phyloP scores from a whole-genome alignment of 169 alveolate species.

The Plasmodium adleri region DNA sequence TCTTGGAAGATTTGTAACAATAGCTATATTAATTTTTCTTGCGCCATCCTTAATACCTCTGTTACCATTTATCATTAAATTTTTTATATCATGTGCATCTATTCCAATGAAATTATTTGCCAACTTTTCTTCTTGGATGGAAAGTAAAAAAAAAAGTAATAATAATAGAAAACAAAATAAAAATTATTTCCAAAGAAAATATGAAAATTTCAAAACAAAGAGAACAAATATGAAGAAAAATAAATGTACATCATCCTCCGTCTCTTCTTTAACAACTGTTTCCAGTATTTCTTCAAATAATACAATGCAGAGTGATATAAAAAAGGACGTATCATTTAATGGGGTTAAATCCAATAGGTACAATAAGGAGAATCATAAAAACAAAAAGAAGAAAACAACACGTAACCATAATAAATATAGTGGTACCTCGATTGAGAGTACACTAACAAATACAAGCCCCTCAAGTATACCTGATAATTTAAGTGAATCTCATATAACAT shows the following conservation, averaged over 20 bases:
- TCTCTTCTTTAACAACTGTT: background rate
- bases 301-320: slow-evolving; percentile 5
- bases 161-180: slow-evolving; percentile 2
- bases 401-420: background rate
- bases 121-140: slow-evolving; percentile 1
- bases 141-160: background rate
- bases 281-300: slow-evolving; percentile 29
- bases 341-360: background rate
- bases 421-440: slow-evolving; percentile 24
- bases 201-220: slow-evolving; percentile 4
- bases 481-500: slow-evolving; percentile 8
- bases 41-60: slow-evolving; percentile 74
- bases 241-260: slow-evolving; percentile 15
- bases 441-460: slow-evolving; percentile 20
- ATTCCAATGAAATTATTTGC: slow-evolving; percentile 12
- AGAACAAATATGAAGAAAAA: slow-evolving; percentile 13
- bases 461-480: slow-evolving; percentile 10
- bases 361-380: background rate
- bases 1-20: slow-evolving; percentile 30
- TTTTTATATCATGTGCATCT: slow-evolving; percentile 22
- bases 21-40: slow-evolving; percentile 44
- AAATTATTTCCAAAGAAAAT: background rate
- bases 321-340: background rate
- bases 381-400: slow-evolving; percentile 13
- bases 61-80: slow-evolving; percentile 47